Conservation (phyloP, 192 early-diverging fungal species). For the Podila epicladia region DNA sequence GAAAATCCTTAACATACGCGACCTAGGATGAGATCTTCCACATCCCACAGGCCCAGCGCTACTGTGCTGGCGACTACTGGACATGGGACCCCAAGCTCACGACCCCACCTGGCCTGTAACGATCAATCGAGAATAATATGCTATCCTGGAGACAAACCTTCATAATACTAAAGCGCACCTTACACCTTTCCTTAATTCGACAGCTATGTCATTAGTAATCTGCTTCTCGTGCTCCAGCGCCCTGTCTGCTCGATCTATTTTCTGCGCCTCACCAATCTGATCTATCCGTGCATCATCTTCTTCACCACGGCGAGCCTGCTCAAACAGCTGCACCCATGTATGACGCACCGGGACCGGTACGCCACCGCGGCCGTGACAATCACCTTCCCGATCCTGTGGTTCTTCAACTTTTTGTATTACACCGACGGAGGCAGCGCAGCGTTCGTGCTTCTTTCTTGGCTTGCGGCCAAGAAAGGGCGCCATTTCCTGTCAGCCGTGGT, state of each 20-base stretch:
- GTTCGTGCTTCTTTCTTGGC: constrained; percentile 77
- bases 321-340: constrained; percentile 49
- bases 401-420: constrained; percentile 91
- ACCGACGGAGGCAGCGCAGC: constrained; percentile 90
- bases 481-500: constrained; percentile 67
- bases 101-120: constrained; percentile 95
- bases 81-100: constrained; percentile 95
- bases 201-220: constrained; percentile 48
- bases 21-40: constrained; percentile 93
- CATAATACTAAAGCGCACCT: background rate
- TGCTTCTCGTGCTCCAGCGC: constrained; percentile 12
- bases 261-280: constrained; percentile 74
- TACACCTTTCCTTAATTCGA: background rate
- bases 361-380: constrained; percentile 60
- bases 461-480: constrained; percentile 55
- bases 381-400: constrained; percentile 83
- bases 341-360: background rate
- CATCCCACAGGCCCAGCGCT: constrained; percentile 87
- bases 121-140: background rate
- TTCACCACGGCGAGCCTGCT: constrained; percentile 55
- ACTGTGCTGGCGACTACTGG: constrained; percentile 75
- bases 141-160: background rate
- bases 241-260: constrained; percentile 50
- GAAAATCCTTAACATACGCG: constrained; percentile 21
- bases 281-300: constrained; percentile 67